A percentile compares a stretch with the other conserved stretches of the same genome.
These are phyloP conservation scores for Pythium insidiosum DNA, from an alignment of 352 stramenopile species.

Conservation along the genomic window DNA sequence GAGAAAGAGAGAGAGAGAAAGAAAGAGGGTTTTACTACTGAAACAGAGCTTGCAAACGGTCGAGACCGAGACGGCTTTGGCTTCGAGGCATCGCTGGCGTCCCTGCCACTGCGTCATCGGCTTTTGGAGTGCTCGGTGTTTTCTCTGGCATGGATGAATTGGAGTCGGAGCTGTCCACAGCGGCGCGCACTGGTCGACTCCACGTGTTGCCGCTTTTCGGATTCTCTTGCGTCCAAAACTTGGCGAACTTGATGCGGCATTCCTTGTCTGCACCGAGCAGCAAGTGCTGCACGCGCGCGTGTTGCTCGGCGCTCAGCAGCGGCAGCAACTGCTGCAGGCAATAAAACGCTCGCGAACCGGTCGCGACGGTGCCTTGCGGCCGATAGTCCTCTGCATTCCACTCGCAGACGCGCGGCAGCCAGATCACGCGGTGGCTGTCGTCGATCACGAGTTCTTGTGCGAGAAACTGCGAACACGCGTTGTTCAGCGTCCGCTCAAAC, in stretches of 20 bases:
- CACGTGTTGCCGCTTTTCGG: no score
- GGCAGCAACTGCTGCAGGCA: slow-evolving; percentile 57
- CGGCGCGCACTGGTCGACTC: no score
- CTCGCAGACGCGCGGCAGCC: slow-evolving; percentile 49
- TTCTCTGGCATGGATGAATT: no score
- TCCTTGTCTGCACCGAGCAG: slow-evolving; percentile 50
- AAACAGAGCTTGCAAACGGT: no score
- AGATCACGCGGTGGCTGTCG: slow-evolving; percentile 25
- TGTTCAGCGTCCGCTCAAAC: slow-evolving; percentile 27
- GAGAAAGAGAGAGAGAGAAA: no score
- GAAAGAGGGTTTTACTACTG: no score
- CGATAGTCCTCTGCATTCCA: slow-evolving; percentile 29
- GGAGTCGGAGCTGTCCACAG: no score
- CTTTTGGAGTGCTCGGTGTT: no score
- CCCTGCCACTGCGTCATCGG: no score
- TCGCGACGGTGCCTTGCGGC: neutral
- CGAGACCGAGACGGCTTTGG: no score
- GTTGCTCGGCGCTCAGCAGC: slow-evolving; percentile 46
- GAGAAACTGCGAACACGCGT: slow-evolving; percentile 35
- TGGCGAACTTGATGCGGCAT: slow-evolving; percentile 40
- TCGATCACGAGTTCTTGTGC: slow-evolving; percentile 32
- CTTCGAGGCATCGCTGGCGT: no score
- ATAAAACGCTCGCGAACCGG: slow-evolving; percentile 41
- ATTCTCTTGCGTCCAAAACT: slow-evolving; percentile 61
- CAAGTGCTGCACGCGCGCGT: slow-evolving; percentile 42